Base-by-base conservation (phyloP, 2,329 filamentous ascomycete species). In the Fusarium bactridioides region DNA sequence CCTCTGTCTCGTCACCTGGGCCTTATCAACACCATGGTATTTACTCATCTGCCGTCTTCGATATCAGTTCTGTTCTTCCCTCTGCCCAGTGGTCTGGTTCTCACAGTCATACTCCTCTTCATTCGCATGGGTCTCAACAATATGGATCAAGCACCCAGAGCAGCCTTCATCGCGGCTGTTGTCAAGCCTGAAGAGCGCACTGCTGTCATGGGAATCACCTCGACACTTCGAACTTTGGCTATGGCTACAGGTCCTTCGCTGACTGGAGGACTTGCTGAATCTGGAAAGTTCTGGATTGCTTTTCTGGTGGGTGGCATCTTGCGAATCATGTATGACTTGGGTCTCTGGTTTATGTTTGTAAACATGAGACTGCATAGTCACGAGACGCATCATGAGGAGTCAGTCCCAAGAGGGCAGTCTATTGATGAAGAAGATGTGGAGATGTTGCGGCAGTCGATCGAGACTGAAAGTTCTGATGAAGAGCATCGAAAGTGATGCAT, bases 161-260 rank as follows among this genome's bases (percentile, higher is more conserved):
- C 90, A 2, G 90, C 91, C 0, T 89, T 93, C 64, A 91, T 93
- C 55, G 89, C 90, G 2, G 90, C 90, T 1, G 89, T 91, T 1
- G 90, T 92, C 6, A 87, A 85, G 69, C 87, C 90, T 1, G 86
- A 89, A 60, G 91, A 93, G 79, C 83, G 90, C 4, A 93, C 91
- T 1, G 90, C 90, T 1, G 89, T 91, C n/a, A 90, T 92, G 89
- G 91, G 91, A 18, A 90, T 93, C 72, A 92, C 90, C 0, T 84
- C 83, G 51, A 89, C 89, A 76, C 66, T 92, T 33, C 83, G 90
- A 11, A 92, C 89, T 0, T 75, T 92, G 16, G 88, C 89, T 0
- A 85, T 88, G 68, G 89, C 84, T 64, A 78, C 83, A 0, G 85
- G 89, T 0, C 89, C 89, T 0, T 86, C 82, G 2, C 76, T 90